These are phyloP conservation scores for sweet orange (Citrus sinensis) DNA, from an alignment of 345 rosid genomes.

Conservation along the genomic window DNA sequence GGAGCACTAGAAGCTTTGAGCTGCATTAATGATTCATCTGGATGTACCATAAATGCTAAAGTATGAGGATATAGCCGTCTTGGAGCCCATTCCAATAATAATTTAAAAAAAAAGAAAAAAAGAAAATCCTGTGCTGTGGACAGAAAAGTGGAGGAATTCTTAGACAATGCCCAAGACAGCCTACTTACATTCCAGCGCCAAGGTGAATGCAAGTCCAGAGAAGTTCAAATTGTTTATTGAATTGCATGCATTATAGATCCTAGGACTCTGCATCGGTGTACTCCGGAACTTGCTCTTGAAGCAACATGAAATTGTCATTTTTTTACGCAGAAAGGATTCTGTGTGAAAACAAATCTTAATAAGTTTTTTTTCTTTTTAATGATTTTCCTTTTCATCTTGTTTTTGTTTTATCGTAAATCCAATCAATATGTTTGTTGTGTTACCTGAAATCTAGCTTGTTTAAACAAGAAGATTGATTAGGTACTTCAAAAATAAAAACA, in stretches of 20 bases:
- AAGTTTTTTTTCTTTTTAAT: too few species aligned
- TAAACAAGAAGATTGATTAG: not conserved
- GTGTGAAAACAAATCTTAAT: not conserved
- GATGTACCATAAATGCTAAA: not conserved
- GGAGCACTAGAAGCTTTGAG: conserved; percentile 17
- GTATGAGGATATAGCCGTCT: conserved; percentile 14
- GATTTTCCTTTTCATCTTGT: too few species aligned
- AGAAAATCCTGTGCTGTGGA: not conserved
- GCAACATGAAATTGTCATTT: not conserved
- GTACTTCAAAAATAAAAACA: not conserved
- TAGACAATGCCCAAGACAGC: not conserved
- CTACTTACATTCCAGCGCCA: conserved; percentile 7
- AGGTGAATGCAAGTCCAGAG: conserved; percentile 4
- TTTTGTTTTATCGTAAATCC: not conserved
- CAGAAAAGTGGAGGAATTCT: not conserved
- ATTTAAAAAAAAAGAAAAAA: not conserved
- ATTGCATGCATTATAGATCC: not conserved
- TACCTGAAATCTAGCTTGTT: not conserved
- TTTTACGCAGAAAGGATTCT: not conserved
- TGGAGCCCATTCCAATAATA: conserved; percentile 7
- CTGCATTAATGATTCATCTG: not conserved
- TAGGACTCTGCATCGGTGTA: not conserved
- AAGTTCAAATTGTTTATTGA: not conserved
- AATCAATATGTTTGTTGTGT: not conserved
- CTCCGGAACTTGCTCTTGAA: not conserved